A percentile compares a stretch with the other conserved stretches of the same genome.
phyloP scores from a whole-genome alignment of 139 green algal genomes.

The Deuterostichococcus epilithicus region DNA sequence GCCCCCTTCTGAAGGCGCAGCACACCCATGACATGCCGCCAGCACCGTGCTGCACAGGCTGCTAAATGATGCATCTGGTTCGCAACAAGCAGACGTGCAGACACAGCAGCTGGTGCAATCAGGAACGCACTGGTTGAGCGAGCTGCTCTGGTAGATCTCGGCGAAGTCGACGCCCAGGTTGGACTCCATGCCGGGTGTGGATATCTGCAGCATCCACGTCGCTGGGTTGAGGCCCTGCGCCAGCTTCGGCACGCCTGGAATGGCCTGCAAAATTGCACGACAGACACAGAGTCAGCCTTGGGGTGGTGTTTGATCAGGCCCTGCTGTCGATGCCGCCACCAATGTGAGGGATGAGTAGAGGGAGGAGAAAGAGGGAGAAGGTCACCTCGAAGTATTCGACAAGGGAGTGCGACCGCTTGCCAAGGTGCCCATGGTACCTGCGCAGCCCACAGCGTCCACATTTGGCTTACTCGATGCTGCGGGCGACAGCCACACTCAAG shows the following conservation, averaged over 20 bases:
- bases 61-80: no score
- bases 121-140: conserved; percentile 6
- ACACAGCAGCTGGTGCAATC: no score
- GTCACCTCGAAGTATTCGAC: conserved; percentile 48
- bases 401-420: conserved; percentile 33
- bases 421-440: conserved; percentile 34
- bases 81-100: no score
- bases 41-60: no score
- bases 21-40: no score
- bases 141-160: conserved; percentile 19
- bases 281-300: not conserved
- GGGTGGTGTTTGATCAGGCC: no score
- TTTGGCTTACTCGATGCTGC: no score
- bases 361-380: no score
- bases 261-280: conserved; percentile 14
- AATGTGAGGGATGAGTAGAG: no score
- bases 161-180: conserved; percentile 29
- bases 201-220: conserved; percentile 71
- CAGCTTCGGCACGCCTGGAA: conserved; percentile 28
- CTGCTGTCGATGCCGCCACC: no score
- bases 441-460: no score
- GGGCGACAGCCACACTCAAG: not conserved
- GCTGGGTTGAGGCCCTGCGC: conserved; percentile 61
- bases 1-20: no score
- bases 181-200: conserved; percentile 28